Evolutionary conservation across 345 rosid species (phyloP).

Genomic region (Lepidium didymum): DNA sequence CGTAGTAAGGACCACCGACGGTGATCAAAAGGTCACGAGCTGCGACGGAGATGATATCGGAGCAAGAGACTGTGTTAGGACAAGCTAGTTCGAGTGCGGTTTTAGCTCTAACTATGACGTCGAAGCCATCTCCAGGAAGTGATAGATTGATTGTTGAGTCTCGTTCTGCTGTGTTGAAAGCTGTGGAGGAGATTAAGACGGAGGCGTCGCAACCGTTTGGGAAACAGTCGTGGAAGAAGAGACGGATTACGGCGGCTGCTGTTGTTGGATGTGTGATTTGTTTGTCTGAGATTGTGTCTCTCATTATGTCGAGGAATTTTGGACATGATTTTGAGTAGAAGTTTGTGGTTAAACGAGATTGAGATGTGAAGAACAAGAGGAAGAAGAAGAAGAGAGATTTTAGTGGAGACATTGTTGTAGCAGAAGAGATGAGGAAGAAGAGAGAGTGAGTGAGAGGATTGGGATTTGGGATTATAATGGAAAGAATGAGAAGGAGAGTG

Average conservation of each 20-base stretch:
- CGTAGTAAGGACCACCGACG: constrained; percentile 72
- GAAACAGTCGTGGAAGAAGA: constrained; percentile 83
- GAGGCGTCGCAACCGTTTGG: constrained; percentile 80
- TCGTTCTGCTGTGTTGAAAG: constrained; percentile 70
- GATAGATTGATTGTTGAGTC: constrained; percentile 71
- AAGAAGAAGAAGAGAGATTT: constrained; percentile 13
- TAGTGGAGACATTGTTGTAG: constrained; percentile 25
- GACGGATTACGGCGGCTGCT: constrained; percentile 77
- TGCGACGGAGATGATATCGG: constrained; percentile 78
- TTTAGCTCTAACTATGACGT: constrained; percentile 67
- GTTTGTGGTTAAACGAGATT: constrained; percentile 40
- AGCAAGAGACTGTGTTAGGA: constrained; percentile 77
- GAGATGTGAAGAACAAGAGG: not conserved
- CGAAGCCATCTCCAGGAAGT: constrained; percentile 90
- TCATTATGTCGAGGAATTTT: constrained; percentile 48
- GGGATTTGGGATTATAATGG: constrained; percentile 14
- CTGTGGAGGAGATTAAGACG: constrained; percentile 48
- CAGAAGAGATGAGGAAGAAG: not conserved
- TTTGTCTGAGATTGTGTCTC: constrained; percentile 59
- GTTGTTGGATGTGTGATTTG: constrained; percentile 78
- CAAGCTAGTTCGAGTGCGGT: constrained; percentile 84
- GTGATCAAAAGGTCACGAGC: constrained; percentile 68
- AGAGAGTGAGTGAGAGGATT: not conserved
- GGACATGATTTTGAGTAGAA: constrained; percentile 76
- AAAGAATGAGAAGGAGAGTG: constrained; percentile 9